A percentile compares a stretch with the other conserved stretches of the same genome.
Conservation (phyloP, 768 basidiomycete genomes). For the Termitomyces sp. region DNA sequence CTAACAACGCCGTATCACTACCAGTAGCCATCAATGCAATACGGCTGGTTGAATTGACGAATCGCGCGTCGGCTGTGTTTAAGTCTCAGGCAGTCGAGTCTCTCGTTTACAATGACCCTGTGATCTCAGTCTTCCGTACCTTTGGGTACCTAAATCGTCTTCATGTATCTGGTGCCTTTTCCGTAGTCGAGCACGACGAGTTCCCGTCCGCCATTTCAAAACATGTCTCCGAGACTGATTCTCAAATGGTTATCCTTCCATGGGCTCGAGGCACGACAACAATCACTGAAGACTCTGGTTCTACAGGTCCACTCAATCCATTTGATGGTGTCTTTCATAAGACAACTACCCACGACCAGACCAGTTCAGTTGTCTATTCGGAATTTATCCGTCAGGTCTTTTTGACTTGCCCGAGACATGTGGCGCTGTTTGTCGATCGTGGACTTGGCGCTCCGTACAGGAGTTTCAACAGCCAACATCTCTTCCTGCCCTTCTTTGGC, state of each 20-base stretch:
- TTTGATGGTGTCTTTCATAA: conserved; percentile 77
- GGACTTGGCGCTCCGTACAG: conserved; percentile 32
- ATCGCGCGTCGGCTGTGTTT: conserved; percentile 83
- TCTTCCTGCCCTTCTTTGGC: conserved; percentile 90
- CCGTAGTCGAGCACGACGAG: conserved; percentile 71
- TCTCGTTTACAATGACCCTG: conserved; percentile 63
- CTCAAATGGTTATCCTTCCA: conserved; percentile 78
- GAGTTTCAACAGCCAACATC: conserved; percentile 37
- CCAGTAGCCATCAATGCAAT: conserved; percentile 62
- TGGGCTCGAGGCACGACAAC: conserved; percentile 55
- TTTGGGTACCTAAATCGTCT: conserved; percentile 71
- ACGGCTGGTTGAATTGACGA: conserved; percentile 85
- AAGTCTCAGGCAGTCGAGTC: conserved; percentile 72
- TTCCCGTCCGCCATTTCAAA: conserved; percentile 62
- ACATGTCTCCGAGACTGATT: conserved; percentile 48
- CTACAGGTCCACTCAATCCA: conserved; percentile 42
- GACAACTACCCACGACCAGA: conserved; percentile 40
- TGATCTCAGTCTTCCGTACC: conserved; percentile 70
- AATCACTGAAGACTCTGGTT: conserved; percentile 18
- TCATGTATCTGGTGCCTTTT: conserved; percentile 59
- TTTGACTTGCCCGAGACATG: conserved; percentile 61
- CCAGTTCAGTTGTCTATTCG: conserved; percentile 58
- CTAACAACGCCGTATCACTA: conserved; percentile 4
- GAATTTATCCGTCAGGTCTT: conserved; percentile 86
- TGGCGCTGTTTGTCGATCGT: conserved; percentile 83